Evolutionary conservation across 805 yeast species (phyloP).

Genomic region (Isabelozyma heimii): DNA sequence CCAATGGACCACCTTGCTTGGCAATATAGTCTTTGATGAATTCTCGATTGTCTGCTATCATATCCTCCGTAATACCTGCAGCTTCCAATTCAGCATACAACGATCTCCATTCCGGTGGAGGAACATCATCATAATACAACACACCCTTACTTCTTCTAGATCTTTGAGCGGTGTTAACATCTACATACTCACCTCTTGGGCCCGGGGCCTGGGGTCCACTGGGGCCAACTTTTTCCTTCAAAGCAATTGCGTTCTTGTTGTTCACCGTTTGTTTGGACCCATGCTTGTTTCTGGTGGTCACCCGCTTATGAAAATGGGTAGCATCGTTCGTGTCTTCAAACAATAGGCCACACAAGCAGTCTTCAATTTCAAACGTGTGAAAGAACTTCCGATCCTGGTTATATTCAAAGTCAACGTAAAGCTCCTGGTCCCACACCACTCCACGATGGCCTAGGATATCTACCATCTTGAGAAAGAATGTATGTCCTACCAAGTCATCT

Average conservation of each 20-base stretch:
- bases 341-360: constrained; percentile 78
- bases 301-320: constrained; percentile 76
- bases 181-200: constrained; percentile 61
- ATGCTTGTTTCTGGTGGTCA: constrained; percentile 70
- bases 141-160: constrained; percentile 55
- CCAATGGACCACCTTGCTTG: constrained; percentile 74
- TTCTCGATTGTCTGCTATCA: constrained; percentile 83
- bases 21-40: constrained; percentile 77
- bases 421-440: constrained; percentile 95
- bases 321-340: constrained; percentile 92
- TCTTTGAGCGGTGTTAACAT: constrained; percentile 51
- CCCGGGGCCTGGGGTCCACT: constrained; percentile 41
- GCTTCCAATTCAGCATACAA: constrained; percentile 69
- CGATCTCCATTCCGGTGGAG: constrained; percentile 83
- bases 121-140: constrained; percentile 70
- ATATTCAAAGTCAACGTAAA: constrained; percentile 83
- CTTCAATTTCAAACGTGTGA: constrained; percentile 92
- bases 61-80: constrained; percentile 81
- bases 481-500: constrained; percentile 92
- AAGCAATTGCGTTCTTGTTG: constrained; percentile 85
- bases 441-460: constrained; percentile 82
- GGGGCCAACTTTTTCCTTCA: constrained; percentile 47
- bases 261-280: constrained; percentile 83
- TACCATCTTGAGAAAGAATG: constrained; percentile 85
- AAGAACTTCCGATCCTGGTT: constrained; percentile 93